Conservation (phyloP, 441 rosid species). For the Syzygium malaccense region DNA sequence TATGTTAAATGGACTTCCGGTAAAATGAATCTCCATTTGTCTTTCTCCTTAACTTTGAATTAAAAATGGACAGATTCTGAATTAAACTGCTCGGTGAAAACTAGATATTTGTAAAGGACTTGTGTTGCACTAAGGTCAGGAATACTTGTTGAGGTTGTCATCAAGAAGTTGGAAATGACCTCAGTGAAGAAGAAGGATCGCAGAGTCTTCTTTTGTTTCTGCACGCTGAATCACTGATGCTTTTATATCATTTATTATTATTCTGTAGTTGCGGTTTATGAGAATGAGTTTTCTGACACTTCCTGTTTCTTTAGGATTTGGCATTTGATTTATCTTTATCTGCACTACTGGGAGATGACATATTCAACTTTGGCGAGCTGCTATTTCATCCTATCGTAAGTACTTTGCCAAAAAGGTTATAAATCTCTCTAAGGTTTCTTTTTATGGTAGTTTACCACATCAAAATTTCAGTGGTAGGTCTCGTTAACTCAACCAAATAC, state of each 20-base stretch:
- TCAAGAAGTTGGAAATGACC: neutral
- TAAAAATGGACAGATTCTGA: neutral
- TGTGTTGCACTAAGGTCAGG: neutral
- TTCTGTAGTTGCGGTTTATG: neutral
- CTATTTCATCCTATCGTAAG: slow-evolving; percentile 98
- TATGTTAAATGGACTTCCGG: neutral
- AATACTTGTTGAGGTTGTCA: neutral
- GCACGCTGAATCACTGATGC: neutral
- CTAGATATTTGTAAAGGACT: neutral
- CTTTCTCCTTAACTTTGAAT: neutral
- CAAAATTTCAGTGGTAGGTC: neutral
- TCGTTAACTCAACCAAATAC: neutral
- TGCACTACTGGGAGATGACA: slow-evolving; percentile 87
- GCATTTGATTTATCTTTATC: slow-evolving; percentile 96
- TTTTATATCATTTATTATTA: neutral
- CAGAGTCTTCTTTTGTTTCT: neutral
- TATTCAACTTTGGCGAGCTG: slow-evolving; percentile 97
- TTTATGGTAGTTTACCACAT: neutral
- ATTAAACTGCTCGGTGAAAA: neutral
- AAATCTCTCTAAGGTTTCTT: neutral
- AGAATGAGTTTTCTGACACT: neutral
- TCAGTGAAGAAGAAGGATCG: neutral
- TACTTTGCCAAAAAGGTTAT: neutral
- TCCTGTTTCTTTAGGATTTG: slow-evolving; percentile 56
- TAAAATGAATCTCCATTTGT: neutral